Conservation (phyloP, 108 stramenopile genomes). For the Cylindrotheca fusiformis region DNA sequence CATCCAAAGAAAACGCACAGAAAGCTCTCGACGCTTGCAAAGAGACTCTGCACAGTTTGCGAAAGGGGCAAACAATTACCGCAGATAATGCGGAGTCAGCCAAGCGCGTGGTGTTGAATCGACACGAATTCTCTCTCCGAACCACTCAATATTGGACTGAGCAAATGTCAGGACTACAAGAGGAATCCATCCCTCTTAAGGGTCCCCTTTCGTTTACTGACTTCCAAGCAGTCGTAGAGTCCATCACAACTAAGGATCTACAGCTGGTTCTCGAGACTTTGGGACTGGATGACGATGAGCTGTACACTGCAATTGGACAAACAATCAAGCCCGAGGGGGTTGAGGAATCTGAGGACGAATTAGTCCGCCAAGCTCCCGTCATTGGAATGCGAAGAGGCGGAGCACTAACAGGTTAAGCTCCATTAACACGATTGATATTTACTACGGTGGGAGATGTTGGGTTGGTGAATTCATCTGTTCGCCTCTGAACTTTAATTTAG, state of each 20-base stretch:
- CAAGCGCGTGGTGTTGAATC: conserved; percentile 92
- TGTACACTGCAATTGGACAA: conserved; percentile 84
- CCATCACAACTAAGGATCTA: conserved; percentile 85
- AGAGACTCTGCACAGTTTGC: conserved; percentile 82
- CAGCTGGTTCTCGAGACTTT: conserved; percentile 79
- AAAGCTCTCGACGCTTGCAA: conserved; percentile 92
- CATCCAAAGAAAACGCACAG: conserved; percentile 94
- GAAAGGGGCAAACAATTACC: conserved; percentile 70
- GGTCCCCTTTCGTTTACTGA: conserved; percentile 89
- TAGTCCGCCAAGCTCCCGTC: conserved; percentile 72
- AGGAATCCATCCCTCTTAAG: conserved; percentile 90
- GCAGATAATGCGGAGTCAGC: conserved; percentile 94
- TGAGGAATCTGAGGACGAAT: conserved; percentile 55
- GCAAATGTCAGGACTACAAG: conserved; percentile 91
- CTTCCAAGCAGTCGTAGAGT: conserved; percentile 85
- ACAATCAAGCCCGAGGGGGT: conserved; percentile 69
- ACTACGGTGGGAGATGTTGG: no score
- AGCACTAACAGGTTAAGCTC: conserved; percentile 58
- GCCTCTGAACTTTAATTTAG: no score
- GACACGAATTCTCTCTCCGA: conserved; percentile 89
- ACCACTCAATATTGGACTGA: conserved; percentile 90
- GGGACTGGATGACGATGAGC: conserved; percentile 70
- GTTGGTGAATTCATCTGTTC: no score
- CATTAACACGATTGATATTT: no score
- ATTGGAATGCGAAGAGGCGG: conserved; percentile 88